phyloP scores from a whole-genome alignment of 148 eudicot species.

The Dysphania ambrosioides region DNA sequence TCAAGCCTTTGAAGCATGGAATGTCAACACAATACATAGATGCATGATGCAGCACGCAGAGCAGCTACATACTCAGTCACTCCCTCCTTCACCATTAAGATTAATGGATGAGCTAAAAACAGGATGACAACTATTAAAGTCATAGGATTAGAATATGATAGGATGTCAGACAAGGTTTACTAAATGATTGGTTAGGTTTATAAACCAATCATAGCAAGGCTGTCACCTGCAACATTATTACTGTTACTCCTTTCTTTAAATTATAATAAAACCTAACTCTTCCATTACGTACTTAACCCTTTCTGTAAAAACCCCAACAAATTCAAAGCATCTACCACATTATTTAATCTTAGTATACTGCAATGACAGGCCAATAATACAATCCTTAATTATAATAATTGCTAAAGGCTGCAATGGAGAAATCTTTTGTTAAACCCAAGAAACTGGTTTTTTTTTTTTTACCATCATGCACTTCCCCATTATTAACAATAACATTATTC shows the following conservation, averaged over 20 bases:
- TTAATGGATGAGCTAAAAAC: constrained; percentile 6
- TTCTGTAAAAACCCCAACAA: constrained; percentile 13
- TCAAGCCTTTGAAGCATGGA: neutral
- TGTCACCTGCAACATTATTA: constrained; percentile 27
- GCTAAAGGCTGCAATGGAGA: constrained; percentile 27
- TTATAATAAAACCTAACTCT: constrained; percentile 1
- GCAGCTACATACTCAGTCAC: constrained; percentile 1
- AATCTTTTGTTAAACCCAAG: constrained; percentile 41
- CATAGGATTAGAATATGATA: constrained; percentile 1
- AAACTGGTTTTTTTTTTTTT: constrained; percentile 36
- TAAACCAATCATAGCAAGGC: constrained; percentile 32
- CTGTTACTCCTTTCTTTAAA: constrained; percentile 5
- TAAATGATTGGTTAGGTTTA: constrained; percentile 36
- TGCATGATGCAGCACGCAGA: too few species aligned
- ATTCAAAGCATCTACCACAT: constrained; percentile 36
- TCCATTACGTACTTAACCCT: constrained; percentile 24
- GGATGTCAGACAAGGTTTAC: constrained; percentile 33
- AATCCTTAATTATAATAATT: constrained; percentile 5
- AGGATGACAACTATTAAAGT: constrained; percentile 18
- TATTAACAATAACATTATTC: constrained; percentile 16
- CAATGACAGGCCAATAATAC: constrained; percentile 33
- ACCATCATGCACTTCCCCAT: constrained; percentile 23
- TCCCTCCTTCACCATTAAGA: constrained; percentile 24
- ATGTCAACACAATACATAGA: neutral
- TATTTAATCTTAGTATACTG: constrained; percentile 16